Base-by-base conservation (phyloP, 768 basidiomycete species). In the Leccinum uliginosum region DNA sequence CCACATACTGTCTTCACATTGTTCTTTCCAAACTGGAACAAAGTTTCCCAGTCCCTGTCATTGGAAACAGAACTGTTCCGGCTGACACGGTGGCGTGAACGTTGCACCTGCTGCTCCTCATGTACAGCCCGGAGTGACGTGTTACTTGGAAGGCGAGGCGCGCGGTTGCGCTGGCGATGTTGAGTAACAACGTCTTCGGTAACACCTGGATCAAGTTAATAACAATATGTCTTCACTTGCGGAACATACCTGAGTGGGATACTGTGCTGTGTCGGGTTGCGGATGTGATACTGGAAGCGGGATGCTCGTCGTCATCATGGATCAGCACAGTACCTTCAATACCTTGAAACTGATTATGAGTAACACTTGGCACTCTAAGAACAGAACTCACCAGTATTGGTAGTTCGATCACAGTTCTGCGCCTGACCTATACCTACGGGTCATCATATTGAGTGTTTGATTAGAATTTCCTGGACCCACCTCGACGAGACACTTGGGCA, bases 101-200 rank as follows among this genome's bases (percentile, higher is more conserved):
- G 11, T 2, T 38, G 35, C 35, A 38, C 11, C 35, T 38, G 35
- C 35, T 38, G 35, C 15, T 38, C 14, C 14, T 38, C 35, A n/a
- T 15, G 35, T 38, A 38, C 35, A n/a, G 35, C 12, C 35, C 12
- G 35, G 17, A 38, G 35, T 38, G 17, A 3, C 12, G 10, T 12
- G 10, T 54, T 58, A 14, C 19, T 40, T 0, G 56, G 45, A 4
- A 57, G 56, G 14, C 14, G 15, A 6, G 51, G 51, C 4, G 45
- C 34, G 17, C 19, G 7, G 34, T 57, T 57, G 19, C 9, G 15
- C 14, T 48, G 43, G 45, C 11, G 46, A 26, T 57, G 27, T 12
- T 57, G 51, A 27, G 46, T 30, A 9, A 52, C 24, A 17, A 57
- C 27, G 6, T 57, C 56, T 47, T 57, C 40, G 35, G 17, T 15